These are phyloP conservation scores for Brassica juncea DNA, from an alignment of 345 rosid species.

Conservation along the genomic window DNA sequence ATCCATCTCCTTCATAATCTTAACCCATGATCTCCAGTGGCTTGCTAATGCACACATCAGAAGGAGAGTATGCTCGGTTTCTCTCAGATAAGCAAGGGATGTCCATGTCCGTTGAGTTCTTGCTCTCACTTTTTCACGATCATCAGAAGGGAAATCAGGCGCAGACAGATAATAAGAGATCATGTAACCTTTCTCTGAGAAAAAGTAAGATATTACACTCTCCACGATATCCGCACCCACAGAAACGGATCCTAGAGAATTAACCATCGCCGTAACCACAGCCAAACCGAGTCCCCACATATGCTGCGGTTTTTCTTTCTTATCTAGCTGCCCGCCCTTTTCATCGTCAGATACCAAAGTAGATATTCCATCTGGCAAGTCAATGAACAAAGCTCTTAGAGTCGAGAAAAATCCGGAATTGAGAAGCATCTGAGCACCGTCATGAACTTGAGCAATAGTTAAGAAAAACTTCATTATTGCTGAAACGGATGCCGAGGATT, in stretches of 20 bases:
- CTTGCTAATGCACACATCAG: constrained; percentile 75
- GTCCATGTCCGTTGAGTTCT: constrained; percentile 59
- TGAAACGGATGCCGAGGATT: constrained; percentile 49
- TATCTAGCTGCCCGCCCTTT: constrained; percentile 45
- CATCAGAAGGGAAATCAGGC: constrained; percentile 68
- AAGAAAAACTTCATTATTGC: constrained; percentile 68
- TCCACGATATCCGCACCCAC: constrained; percentile 50
- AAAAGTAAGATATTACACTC: constrained; percentile 65
- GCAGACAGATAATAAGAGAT: constrained; percentile 67
- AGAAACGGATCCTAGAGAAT: constrained; percentile 65
- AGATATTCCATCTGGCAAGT: constrained; percentile 48
- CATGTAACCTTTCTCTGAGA: constrained; percentile 68
- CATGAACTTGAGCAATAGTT: constrained; percentile 75
- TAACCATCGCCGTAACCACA: constrained; percentile 73
- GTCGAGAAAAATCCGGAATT: constrained; percentile 66
- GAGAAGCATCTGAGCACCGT: constrained; percentile 85
- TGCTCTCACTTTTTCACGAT: constrained; percentile 66
- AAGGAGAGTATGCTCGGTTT: constrained; percentile 80
- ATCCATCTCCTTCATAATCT: constrained; percentile 72
- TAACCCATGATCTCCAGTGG: constrained; percentile 70
- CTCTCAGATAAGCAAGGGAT: constrained; percentile 69
- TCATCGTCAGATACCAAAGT: constrained; percentile 44
- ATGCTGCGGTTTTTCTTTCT: constrained; percentile 55
- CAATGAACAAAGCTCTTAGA: constrained; percentile 62
- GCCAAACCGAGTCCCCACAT: constrained; percentile 87